Base-by-base conservation (phyloP, 2,329 filamentous ascomycete genomes). In the Fusarium dimerum region DNA sequence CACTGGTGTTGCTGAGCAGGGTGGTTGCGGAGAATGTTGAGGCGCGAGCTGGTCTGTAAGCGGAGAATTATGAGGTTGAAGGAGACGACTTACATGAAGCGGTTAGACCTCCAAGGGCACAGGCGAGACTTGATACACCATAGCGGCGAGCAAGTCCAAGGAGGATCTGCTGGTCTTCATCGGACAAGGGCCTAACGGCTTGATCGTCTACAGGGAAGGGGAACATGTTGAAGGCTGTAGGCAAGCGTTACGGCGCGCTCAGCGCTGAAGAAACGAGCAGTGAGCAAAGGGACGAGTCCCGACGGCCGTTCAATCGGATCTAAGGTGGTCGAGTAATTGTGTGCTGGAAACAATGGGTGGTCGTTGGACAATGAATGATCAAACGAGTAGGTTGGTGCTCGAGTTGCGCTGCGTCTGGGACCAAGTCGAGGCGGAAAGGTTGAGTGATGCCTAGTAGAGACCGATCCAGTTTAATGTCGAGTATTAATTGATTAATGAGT, bases 11-110 rank as follows among this genome's bases (percentile, higher is more conserved):
- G 65, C 73, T 76, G 52, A 74, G 66, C 17, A 75, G 61, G 12
- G 73, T 75, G 17, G 66, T 70, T 44, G 71, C 68, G n/a, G 73
- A 76, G 18, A 74, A 65, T 12, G 69, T 71, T 5, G 74, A 76
- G 46, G 70, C 66, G 40, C 71, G 72, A 8, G 73, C 73, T 75
- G 50, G 41, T n/a, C n/a, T 8, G 42, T 57, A 52, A 64, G 41
- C 63, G 55, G 45, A 20, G 2, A 34, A 36, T 43, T 39, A 46
- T n/a, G 13, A 48, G 40, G 17, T 20, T 30, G 34, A 26, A 32
- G 38, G n/a, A 46, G 32, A 48, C 47, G 20, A 68, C 71, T 67
- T 65, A 74, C 72, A 74, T 45, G 71, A 69, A 45, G 68, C 61
- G 46, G 67, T 67, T 34, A 70, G 68, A 50, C 69, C 69, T 17